phyloP scores from a whole-genome alignment of 176 grass and related monocot species.

The Triticum dicoccoides region DNA sequence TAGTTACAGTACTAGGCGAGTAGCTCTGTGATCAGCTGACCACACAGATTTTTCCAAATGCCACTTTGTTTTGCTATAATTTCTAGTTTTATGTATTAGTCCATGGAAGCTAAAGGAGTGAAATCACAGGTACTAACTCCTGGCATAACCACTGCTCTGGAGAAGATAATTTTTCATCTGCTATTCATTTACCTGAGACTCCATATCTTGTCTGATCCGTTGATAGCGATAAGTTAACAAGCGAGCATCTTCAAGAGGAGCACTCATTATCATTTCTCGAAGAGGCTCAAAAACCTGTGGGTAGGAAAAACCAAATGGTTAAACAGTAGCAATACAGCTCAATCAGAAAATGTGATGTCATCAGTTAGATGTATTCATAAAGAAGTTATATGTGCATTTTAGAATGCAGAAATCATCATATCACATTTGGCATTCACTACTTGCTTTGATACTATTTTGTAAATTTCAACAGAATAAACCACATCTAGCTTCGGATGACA shows the following conservation, averaged over 20 bases:
- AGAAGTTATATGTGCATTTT: neutral
- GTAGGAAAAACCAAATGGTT: slow-evolving; percentile 1
- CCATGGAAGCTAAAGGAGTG: neutral
- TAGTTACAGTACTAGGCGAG: neutral
- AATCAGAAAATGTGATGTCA: neutral
- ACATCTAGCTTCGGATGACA: neutral
- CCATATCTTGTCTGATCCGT: slow-evolving; percentile 97
- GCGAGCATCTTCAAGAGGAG: slow-evolving; percentile 95
- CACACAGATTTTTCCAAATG: neutral
- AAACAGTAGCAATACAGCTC: neutral
- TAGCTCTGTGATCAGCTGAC: neutral
- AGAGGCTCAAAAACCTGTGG: slow-evolving; percentile 87
- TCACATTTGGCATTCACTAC: neutral
- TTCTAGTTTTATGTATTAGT: neutral
- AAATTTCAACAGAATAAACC: neutral
- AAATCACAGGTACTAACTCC: neutral
- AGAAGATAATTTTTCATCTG: neutral
- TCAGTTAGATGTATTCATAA: neutral
- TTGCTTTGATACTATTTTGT: slow-evolving; percentile 1
- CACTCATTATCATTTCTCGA: slow-evolving; percentile 89
- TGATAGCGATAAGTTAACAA: slow-evolving; percentile 90
- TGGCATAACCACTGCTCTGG: neutral
- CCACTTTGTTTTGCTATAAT: neutral
- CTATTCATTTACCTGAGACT: slow-evolving; percentile 70
- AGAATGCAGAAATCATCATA: neutral